phyloP scores from a whole-genome alignment of 495 filamentous ascomycete species.

The Letharia lupina region DNA sequence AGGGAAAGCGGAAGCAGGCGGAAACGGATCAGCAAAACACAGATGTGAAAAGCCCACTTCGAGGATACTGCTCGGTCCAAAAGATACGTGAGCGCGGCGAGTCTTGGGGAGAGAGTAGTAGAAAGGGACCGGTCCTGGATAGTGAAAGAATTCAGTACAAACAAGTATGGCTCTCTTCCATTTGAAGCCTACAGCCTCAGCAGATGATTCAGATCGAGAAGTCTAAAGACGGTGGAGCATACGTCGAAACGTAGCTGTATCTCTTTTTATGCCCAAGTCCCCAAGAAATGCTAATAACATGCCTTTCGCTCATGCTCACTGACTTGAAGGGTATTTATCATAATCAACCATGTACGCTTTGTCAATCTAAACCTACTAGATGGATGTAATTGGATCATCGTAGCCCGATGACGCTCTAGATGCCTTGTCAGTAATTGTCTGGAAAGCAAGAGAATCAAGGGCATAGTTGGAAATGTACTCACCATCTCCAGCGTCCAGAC shows the following conservation, averaged over 20 bases:
- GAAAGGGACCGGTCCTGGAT: neutral
- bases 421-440: neutral
- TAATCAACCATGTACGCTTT: slow-evolving; percentile 1
- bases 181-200: neutral
- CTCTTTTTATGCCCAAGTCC: slow-evolving; percentile 4
- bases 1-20: neutral
- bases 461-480: slow-evolving; percentile 25
- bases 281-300: slow-evolving; percentile 8
- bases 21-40: neutral
- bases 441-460: neutral
- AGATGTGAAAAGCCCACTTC: neutral
- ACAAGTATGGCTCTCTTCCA: neutral
- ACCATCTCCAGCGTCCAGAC: slow-evolving; percentile 99
- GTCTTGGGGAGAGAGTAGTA: neutral
- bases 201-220: neutral
- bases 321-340: slow-evolving; percentile 8
- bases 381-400: slow-evolving; percentile 44
- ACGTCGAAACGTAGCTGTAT: neutral
- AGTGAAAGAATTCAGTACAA: neutral
- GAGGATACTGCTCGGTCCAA: neutral
- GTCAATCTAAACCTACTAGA: slow-evolving; percentile 1
- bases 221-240: neutral
- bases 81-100: neutral
- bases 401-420: slow-evolving; percentile 76
- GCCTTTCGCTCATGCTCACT: slow-evolving; percentile 8